Percentiles rank a stretch among this genome's conserved stretches.
These are phyloP conservation scores for Castanea crenata DNA, from an alignment of 306 rosid genomes.

Conservation along the genomic window DNA sequence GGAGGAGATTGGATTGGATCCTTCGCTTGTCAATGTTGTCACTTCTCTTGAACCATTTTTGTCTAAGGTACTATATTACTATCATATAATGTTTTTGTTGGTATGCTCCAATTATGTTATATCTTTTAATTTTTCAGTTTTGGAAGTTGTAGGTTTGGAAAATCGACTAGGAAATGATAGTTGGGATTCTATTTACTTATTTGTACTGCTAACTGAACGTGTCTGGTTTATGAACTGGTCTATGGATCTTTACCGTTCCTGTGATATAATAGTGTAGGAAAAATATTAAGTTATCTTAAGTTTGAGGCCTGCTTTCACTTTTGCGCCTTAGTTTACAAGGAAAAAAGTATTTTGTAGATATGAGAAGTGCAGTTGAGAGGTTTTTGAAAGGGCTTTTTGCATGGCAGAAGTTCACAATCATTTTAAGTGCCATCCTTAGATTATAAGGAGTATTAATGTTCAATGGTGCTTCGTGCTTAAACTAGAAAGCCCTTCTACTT, in stretches of 20 bases:
- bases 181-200: not conserved
- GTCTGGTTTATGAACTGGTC: not conserved
- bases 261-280: not conserved
- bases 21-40: slow-evolving; percentile 70
- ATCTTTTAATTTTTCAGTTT: not conserved
- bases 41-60: slow-evolving; percentile 87
- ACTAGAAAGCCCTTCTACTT: not conserved
- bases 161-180: not conserved
- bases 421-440: not conserved
- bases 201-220: not conserved
- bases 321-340: not conserved
- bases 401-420: not conserved
- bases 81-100: not conserved
- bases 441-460: not conserved
- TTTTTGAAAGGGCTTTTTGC: not conserved
- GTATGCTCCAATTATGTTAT: not conserved
- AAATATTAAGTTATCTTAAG: not conserved
- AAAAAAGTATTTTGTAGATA: not conserved
- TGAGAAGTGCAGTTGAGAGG: not conserved
- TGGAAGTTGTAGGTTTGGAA: not conserved
- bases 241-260: not conserved
- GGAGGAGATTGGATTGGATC: slow-evolving; percentile 95
- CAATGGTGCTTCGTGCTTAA: not conserved
- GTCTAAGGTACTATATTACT: slow-evolving; percentile 62
- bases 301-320: not conserved